Base-by-base conservation (phyloP, 2,329 filamentous ascomycete species). In the Aspergillus nomiae region DNA sequence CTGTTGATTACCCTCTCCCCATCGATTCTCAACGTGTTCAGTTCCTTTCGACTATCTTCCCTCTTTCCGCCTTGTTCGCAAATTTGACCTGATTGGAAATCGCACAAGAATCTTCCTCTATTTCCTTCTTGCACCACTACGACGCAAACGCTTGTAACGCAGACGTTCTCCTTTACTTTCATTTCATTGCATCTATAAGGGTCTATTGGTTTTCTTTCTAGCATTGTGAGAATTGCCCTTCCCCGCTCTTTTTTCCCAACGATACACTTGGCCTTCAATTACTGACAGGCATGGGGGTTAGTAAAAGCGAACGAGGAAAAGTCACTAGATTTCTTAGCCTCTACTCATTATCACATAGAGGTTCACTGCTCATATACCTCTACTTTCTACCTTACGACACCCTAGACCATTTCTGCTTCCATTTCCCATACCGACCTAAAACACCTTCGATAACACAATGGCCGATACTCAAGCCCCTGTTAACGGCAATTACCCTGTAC, bases 401-500 rank as follows among this genome's bases (percentile, higher is more conserved):
- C 28, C 19, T 51, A 51, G 28, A 53, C 46, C 30, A 54, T 58
- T 32, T 65, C 28, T n/a, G 28, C 30, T 32, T 45, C 16, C 16
- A 30, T 30, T 30, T 8, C 41, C 55, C 58, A 55, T 61, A 36
- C n/a, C 48, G 32, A 60, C 30, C 58, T 55, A 61, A 56, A 61
- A 60, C 63, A 59, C 57, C 61, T 58, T 62, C 61, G 62, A 65
- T 63, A 60, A 67, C 72, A 70, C 66, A 65, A 80, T 80, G 77
- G 73, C 77, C 73, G 77, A 79, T 68, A 74, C 74, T 61, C 76
- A 78, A 65, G 69, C 74, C 71, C 76, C 77, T 60, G 69, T 80
- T 56, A 81, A 80, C 71, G 78, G 78, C 70, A 78, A 71, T 70
- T 80, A 76, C 67, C 74, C 76, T 66, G 69, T 72, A 62, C 78